A percentile compares a stretch with the other conserved stretches of the same genome.
These are phyloP conservation scores for Lachancea waltii DNA, from an alignment of 805 yeast species.

Conservation along the genomic window DNA sequence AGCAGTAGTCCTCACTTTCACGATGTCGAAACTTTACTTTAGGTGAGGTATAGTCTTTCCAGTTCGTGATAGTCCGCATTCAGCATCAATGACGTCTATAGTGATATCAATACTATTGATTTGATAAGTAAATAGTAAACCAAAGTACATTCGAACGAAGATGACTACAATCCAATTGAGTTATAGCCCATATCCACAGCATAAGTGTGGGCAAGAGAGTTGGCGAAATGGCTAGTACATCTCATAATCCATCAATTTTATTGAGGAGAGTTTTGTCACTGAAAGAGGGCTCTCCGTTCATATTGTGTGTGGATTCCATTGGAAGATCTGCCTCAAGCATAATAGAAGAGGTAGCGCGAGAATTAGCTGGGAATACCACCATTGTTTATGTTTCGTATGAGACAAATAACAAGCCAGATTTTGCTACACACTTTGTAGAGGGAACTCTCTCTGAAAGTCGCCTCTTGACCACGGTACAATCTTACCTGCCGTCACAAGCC, in stretches of 20 bases:
- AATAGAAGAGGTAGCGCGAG: conserved; percentile 50
- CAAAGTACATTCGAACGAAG: too few species aligned
- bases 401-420: conserved; percentile 47
- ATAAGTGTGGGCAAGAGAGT: too few species aligned
- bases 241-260: conserved; percentile 45
- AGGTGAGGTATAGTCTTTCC: too few species aligned
- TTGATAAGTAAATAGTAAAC: too few species aligned
- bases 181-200: too few species aligned
- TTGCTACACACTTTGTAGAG: conserved; percentile 43
- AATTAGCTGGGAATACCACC: conserved; percentile 31
- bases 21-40: too few species aligned
- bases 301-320: conserved; percentile 62
- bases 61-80: too few species aligned
- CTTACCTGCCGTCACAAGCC: conserved; percentile 17
- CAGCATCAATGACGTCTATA: too few species aligned
- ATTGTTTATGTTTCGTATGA: conserved; percentile 63
- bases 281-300: conserved; percentile 69
- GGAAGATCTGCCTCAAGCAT: conserved; percentile 58
- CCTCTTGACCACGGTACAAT: conserved; percentile 16
- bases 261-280: conserved; percentile 60
- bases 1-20: too few species aligned
- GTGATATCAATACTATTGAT: too few species aligned
- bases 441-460: conserved; percentile 30
- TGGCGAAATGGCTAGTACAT: conserved; percentile 32
- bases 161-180: too few species aligned